Evolutionary conservation across 2,329 filamentous ascomycete genomes (phyloP).

Genomic region (Penicillium sp.): DNA sequence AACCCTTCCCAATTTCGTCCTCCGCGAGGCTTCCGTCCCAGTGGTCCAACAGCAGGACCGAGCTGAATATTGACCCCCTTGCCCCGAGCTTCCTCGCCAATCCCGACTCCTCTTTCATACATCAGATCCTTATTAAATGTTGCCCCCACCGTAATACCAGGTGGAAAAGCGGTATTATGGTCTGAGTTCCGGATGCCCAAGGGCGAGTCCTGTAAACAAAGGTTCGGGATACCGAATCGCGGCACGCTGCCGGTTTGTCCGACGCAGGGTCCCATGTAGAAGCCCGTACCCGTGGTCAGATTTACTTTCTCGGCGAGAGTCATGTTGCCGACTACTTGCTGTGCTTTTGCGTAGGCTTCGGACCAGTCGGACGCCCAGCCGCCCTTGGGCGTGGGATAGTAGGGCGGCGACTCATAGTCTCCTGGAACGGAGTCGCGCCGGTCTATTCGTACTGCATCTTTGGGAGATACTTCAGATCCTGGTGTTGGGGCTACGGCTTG

Average conservation of each 20-base stretch:
- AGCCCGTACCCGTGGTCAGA: constrained; percentile 70
- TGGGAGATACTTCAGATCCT: constrained; percentile 13
- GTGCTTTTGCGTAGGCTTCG: constrained; percentile 71
- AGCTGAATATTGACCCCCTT: constrained; percentile 74
- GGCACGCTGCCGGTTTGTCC: constrained; percentile 75
- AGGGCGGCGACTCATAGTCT: constrained; percentile 54
- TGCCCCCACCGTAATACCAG: constrained; percentile 75
- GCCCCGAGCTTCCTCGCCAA: constrained; percentile 72
- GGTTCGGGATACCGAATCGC: constrained; percentile 71
- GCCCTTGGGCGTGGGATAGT: constrained; percentile 73
- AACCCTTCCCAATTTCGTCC: constrained; percentile 79
- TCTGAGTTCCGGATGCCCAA: constrained; percentile 74
- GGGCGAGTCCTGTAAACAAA: constrained; percentile 73
- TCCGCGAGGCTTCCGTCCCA: constrained; percentile 72
- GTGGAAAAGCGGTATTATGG: constrained; percentile 75
- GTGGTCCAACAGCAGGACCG: constrained; percentile 70
- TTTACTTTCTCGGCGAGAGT: constrained; percentile 81
- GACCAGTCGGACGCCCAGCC: constrained; percentile 72
- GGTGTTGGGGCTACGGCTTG: constrained; percentile 17
- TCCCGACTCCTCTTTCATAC: constrained; percentile 66
- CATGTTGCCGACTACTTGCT: constrained; percentile 71
- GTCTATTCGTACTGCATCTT: constrained; percentile 14
- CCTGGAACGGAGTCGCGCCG: constrained; percentile 22
- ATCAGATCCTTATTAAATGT: constrained; percentile 76
- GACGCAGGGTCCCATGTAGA: constrained; percentile 74